phyloP scores from a whole-genome alignment of 805 yeast species.

The Soucietia sequanensis region DNA sequence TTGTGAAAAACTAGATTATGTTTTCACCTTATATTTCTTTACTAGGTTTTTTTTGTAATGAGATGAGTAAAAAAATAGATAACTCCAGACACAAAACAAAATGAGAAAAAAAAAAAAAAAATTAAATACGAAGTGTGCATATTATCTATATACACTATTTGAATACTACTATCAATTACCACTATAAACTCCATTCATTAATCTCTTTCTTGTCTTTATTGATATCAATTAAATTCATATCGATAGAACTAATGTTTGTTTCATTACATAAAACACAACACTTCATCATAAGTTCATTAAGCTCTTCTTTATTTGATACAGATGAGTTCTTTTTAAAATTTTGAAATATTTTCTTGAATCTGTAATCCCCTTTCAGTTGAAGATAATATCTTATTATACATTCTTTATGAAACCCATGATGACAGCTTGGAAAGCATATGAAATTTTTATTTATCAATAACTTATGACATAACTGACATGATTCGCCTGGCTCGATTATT shows the following conservation, averaged over 20 bases:
- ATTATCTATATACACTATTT: too few species aligned
- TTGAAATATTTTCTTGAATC: constrained; percentile 60
- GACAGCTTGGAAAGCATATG: constrained; percentile 78
- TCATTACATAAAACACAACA: constrained; percentile 81
- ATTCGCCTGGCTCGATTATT: constrained; percentile 77
- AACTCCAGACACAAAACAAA: too few species aligned
- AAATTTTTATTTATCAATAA: constrained; percentile 73
- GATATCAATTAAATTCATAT: constrained; percentile 51
- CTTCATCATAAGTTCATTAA: constrained; percentile 57
- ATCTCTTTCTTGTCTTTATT: constrained; percentile 34
- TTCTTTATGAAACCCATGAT: constrained; percentile 85
- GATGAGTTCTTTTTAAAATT: constrained; percentile 47
- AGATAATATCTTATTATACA: constrained; percentile 68
- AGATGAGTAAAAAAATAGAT: constrained; percentile 1
- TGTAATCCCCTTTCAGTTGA: constrained; percentile 60
- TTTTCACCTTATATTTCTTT: not conserved
- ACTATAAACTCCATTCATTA: constrained; percentile 48
- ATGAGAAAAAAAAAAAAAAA: too few species aligned
- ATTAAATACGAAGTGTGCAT: too few species aligned
- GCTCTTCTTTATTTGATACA: constrained; percentile 41
- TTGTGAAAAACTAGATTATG: too few species aligned
- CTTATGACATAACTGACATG: constrained; percentile 71
- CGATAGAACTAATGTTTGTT: constrained; percentile 65
- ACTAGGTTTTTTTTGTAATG: not conserved
- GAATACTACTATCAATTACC: too few species aligned